A percentile compares a stretch with the other conserved stretches of the same genome.
Conservation (phyloP, 2,329 filamentous ascomycete genomes). For the Fusarium annulatum region DNA sequence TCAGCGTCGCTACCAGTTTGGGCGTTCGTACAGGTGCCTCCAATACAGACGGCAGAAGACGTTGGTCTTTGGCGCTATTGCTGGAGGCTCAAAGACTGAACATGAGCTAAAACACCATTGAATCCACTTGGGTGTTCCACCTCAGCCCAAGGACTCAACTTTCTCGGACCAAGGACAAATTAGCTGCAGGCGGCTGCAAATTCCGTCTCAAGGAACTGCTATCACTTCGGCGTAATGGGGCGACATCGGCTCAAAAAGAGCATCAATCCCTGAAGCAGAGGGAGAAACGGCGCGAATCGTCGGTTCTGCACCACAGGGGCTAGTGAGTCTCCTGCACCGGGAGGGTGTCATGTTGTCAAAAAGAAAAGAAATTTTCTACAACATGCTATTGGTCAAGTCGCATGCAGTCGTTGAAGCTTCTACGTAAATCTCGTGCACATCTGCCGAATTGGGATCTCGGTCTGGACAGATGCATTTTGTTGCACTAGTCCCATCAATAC, state of each 20-base stretch:
- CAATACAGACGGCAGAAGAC: background rate
- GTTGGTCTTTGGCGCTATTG: background rate
- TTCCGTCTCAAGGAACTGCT: background rate
- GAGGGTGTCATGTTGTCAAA: constrained; percentile 7
- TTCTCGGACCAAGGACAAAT: constrained; percentile 1
- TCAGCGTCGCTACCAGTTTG: background rate
- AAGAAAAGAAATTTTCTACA: background rate
- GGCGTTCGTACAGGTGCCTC: background rate
- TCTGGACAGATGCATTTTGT: constrained; percentile 37
- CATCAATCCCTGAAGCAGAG: background rate
- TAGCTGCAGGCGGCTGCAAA: background rate
- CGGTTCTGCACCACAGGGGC: background rate
- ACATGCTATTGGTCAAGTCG: constrained; percentile 18
- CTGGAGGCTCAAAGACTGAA: constrained; percentile 4
- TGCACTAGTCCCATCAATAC: constrained; percentile 2
- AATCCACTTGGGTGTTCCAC: constrained; percentile 4
- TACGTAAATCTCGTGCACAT: constrained; percentile 23
- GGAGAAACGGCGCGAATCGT: background rate
- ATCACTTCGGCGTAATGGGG: background rate
- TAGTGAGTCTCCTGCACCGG: background rate
- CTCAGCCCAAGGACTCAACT: background rate
- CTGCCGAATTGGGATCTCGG: constrained; percentile 34
- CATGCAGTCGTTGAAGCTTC: constrained; percentile 9
- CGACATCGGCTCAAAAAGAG: background rate
- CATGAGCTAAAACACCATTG: background rate